Evolutionary conservation across 176 grass and related monocot species (phyloP).

Genomic region (Aegilops bicornis): DNA sequence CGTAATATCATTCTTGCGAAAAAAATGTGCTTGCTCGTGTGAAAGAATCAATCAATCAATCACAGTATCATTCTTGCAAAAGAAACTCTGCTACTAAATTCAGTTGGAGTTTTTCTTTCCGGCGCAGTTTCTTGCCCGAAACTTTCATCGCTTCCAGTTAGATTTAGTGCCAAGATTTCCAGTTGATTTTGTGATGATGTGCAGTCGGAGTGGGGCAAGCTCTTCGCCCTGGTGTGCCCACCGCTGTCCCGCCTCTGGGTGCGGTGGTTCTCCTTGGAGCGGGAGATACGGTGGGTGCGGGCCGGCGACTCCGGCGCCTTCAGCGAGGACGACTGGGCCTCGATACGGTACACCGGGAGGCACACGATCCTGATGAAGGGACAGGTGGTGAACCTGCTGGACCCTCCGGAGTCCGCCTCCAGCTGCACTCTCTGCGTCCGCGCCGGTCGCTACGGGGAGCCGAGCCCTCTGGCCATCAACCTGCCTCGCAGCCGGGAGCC

Average conservation of each 20-base stretch:
- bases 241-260: neutral
- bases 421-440: neutral
- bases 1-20: too few species aligned
- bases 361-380: neutral
- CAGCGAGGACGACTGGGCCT: conserved; percentile 1
- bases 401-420: neutral
- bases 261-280: neutral
- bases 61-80: neutral
- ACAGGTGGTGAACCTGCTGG: too few species aligned
- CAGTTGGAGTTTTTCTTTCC: too few species aligned
- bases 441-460: neutral
- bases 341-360: conserved; percentile 9
- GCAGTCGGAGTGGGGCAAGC: neutral
- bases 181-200: neutral
- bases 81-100: too few species aligned
- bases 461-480: conserved; percentile 17
- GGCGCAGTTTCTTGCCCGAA: too few species aligned
- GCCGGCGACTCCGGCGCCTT: neutral
- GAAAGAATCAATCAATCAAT: too few species aligned
- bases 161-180: neutral
- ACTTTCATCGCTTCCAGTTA: too few species aligned
- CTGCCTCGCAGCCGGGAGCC: conserved; percentile 25
- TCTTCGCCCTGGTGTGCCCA: neutral
- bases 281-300: conserved; percentile 16
- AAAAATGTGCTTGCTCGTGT: too few species aligned